These are phyloP conservation scores for Ophiosphaerella narmari DNA, from an alignment of 2,329 filamentous ascomycete genomes.

Conservation along the genomic window DNA sequence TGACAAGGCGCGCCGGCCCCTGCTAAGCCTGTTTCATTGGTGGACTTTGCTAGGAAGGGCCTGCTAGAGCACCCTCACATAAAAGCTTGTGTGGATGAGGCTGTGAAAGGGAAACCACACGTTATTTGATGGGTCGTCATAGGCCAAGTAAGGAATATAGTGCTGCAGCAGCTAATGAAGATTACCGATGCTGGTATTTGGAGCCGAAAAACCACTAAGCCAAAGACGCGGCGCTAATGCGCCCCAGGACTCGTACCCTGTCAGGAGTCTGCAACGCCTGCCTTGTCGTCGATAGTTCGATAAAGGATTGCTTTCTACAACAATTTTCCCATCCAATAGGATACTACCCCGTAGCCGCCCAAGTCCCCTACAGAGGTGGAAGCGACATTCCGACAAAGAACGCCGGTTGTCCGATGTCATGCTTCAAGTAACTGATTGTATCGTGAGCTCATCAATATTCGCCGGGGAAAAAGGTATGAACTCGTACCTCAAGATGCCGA, in stretches of 20 bases:
- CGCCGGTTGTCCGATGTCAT: slow-evolving; percentile 76
- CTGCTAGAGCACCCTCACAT: too few relatives aligned
- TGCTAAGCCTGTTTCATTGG: too few relatives aligned
- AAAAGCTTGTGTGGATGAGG: too few relatives aligned
- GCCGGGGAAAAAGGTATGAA: background rate
- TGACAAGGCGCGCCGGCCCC: too few relatives aligned
- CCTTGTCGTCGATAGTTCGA: background rate
- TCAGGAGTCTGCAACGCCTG: too few relatives aligned
- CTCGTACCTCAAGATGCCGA: slow-evolving; percentile 76
- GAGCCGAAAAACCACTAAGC: background rate
- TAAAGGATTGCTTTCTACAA: background rate
- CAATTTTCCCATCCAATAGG: background rate
- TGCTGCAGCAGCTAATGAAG: background rate
- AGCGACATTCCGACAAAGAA: slow-evolving; percentile 78
- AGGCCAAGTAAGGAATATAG: background rate
- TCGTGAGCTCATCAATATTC: background rate
- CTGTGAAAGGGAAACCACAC: too few relatives aligned
- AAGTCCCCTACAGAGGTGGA: slow-evolving; percentile 15
- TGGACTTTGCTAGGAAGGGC: too few relatives aligned
- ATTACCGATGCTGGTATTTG: background rate
- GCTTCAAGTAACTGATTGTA: slow-evolving; percentile 71
- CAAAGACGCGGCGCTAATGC: background rate
- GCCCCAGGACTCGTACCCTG: background rate
- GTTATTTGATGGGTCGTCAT: too few relatives aligned
- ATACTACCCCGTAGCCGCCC: too few relatives aligned